These are phyloP conservation scores for Globomyces pollinis-pini DNA, from an alignment of 192 early-diverging fungal species.

Conservation along the genomic window DNA sequence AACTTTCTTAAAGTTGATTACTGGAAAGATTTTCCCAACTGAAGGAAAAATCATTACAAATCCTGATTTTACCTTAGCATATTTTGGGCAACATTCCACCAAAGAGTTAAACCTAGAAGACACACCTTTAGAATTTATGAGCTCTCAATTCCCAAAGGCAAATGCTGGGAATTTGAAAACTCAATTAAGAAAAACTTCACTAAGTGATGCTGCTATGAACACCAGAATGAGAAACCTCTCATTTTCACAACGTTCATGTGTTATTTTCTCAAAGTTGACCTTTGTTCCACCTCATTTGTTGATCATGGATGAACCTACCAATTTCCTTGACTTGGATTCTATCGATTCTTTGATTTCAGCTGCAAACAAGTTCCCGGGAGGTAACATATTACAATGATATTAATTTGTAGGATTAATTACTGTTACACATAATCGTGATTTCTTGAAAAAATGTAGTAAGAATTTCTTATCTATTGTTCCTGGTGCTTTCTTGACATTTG, in stretches of 20 bases:
- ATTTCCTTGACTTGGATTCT: slow-evolving; percentile 83
- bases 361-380: no score
- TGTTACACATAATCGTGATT: no score
- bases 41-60: slow-evolving; percentile 57
- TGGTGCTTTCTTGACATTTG: slow-evolving; percentile 20
- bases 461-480: slow-evolving; percentile 17
- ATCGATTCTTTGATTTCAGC: slow-evolving; percentile 67
- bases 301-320: slow-evolving; percentile 57
- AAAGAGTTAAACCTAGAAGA: slow-evolving; percentile 55
- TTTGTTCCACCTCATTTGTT: slow-evolving; percentile 16
- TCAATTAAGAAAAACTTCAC: slow-evolving; percentile 2
- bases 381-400: no score
- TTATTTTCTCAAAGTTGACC: slow-evolving; percentile 53
- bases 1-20: slow-evolving; percentile 88
- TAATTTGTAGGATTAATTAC: no score
- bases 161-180: neutral
- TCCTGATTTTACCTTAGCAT: slow-evolving; percentile 61
- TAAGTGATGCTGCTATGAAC: slow-evolving; percentile 29
- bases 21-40: slow-evolving; percentile 78
- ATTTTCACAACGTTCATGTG: slow-evolving; percentile 75
- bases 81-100: slow-evolving; percentile 76
- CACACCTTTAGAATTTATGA: slow-evolving; percentile 1
- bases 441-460: no score
- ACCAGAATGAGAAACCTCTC: slow-evolving; percentile 57
- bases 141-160: neutral